Evolutionary conservation across 495 filamentous ascomycete species (phyloP).

Genomic region (Aspergillus baeticus): DNA sequence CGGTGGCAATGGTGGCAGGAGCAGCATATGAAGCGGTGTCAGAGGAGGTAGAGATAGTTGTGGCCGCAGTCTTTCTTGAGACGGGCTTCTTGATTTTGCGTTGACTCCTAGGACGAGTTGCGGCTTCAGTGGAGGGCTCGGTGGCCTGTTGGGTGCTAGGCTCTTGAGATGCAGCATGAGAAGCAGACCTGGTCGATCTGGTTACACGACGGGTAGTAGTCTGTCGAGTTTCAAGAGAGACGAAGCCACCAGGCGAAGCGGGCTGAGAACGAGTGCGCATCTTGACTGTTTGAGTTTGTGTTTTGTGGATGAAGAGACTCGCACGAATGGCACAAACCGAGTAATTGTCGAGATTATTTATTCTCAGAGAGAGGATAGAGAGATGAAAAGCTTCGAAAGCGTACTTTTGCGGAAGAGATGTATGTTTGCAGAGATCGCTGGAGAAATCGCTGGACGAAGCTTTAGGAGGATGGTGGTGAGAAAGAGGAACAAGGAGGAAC

Average conservation of each 20-base stretch:
- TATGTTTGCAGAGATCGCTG: not conserved
- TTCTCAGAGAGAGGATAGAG: no score
- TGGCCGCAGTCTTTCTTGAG: conserved; percentile 2
- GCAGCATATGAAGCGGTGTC: no score
- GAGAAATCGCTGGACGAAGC: not conserved
- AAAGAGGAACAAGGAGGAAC: not conserved
- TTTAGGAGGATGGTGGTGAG: conserved; percentile 3
- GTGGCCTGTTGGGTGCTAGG: conserved; percentile 5
- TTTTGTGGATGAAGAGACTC: not conserved
- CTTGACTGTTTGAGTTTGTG: conserved; percentile 10
- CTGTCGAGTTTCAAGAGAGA: conserved; percentile 19
- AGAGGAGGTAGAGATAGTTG: no score
- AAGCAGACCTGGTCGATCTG: conserved; percentile 16
- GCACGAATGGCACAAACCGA: no score
- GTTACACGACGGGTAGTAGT: conserved; percentile 18
- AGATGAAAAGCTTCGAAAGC: not conserved
- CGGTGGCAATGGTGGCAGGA: no score
- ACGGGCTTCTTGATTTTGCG: conserved; percentile 14
- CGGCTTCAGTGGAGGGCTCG: conserved; percentile 14
- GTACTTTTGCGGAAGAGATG: not conserved
- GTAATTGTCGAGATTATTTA: no score
- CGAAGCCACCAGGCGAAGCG: conserved; percentile 23
- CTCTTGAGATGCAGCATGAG: not conserved
- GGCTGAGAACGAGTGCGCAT: conserved; percentile 30
- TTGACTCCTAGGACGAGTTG: conserved; percentile 14